A percentile compares a stretch with the other conserved stretches of the same genome.
phyloP scores from a whole-genome alignment of 345 rosid species.

The Erodium maritimum region DNA sequence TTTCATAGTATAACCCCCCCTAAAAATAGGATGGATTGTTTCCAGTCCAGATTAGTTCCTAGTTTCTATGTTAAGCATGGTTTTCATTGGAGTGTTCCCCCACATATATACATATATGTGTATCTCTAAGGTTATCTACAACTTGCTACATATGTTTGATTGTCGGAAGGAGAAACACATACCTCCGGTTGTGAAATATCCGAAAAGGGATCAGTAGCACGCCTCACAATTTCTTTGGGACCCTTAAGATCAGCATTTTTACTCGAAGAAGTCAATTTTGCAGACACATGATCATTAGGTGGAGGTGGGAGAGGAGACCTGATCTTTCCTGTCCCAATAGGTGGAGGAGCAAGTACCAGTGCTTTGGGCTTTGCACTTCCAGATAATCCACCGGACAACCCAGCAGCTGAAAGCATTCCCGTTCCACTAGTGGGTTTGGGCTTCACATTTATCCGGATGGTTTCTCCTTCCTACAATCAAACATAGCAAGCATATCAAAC shows the following conservation, averaged over 20 bases:
- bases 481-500: too few relatives aligned
- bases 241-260: slow-evolving; percentile 14
- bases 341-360: slow-evolving; percentile 74
- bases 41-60: too few relatives aligned
- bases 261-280: slow-evolving; percentile 31
- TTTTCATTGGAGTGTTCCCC: too few relatives aligned
- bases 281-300: slow-evolving; percentile 70
- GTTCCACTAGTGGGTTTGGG: slow-evolving; percentile 71
- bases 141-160: too few relatives aligned
- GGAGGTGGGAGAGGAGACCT: slow-evolving; percentile 91
- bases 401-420: slow-evolving; percentile 95
- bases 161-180: slow-evolving; percentile 3
- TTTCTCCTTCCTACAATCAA: slow-evolving; percentile 79
- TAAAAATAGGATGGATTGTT: too few relatives aligned
- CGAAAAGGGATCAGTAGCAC: slow-evolving; percentile 40
- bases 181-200: slow-evolving; percentile 80
- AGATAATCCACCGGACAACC: slow-evolving; percentile 39
- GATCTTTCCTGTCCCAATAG: slow-evolving; percentile 38
- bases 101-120: too few relatives aligned
- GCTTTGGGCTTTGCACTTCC: slow-evolving; percentile 49
- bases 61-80: too few relatives aligned
- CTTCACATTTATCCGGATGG: slow-evolving; percentile 94
- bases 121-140: too few relatives aligned
- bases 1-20: too few relatives aligned
- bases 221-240: slow-evolving; percentile 26